Evolutionary conservation across 257 asterid species (phyloP).

Genomic region (Fraxinus americana): DNA sequence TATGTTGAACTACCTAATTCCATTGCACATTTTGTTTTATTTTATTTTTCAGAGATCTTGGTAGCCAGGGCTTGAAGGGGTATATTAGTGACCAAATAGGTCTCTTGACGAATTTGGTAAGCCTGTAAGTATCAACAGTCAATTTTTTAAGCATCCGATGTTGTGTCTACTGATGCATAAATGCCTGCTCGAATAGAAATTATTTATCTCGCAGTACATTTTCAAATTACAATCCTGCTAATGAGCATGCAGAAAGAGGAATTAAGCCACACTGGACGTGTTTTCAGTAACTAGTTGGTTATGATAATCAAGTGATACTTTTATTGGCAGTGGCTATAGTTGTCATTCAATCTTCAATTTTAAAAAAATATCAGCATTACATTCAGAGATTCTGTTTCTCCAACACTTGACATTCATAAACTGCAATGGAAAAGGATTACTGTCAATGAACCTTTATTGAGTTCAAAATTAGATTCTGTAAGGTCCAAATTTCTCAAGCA

Average conservation of each 20-base stretch:
- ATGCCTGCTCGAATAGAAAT: conserved; percentile 11
- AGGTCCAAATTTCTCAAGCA: not conserved
- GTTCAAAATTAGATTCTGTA: not conserved
- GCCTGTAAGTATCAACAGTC: conserved; percentile 76
- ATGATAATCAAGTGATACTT: not conserved
- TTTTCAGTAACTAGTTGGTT: not conserved
- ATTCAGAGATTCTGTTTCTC: not conserved
- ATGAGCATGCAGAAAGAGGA: conserved; percentile 9
- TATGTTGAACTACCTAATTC: not conserved
- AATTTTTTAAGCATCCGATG: conserved; percentile 8
- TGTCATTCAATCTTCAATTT: not conserved
- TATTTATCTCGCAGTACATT: not conserved
- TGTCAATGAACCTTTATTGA: not conserved
- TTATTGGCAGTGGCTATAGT: not conserved
- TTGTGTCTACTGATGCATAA: conserved; percentile 14
- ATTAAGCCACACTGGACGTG: not conserved
- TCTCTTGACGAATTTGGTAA: conserved; percentile 79
- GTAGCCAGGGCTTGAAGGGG: conserved; percentile 93
- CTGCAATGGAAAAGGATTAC: not conserved
- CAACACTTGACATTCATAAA: not conserved
- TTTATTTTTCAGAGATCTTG: conserved; percentile 73
- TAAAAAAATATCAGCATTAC: not conserved
- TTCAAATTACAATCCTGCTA: conserved; percentile 4
- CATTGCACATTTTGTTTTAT: not conserved
- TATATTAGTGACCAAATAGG: conserved; percentile 67